phyloP scores from a whole-genome alignment of 805 yeast genomes.

The Saitoella complicata region DNA sequence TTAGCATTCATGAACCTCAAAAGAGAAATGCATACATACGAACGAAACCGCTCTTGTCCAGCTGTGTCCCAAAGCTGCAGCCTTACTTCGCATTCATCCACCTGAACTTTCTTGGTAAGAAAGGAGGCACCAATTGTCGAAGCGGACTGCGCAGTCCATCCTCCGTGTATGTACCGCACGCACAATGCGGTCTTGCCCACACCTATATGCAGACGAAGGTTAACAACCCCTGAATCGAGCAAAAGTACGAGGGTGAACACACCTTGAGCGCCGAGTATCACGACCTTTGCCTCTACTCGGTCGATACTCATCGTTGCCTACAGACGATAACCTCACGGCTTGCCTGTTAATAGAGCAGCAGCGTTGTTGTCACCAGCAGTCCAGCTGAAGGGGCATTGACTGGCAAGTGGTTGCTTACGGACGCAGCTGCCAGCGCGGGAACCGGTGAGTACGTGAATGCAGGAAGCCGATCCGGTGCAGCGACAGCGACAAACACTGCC shows the following conservation, averaged over 20 bases:
- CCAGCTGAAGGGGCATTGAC: no score
- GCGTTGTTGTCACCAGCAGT: no score
- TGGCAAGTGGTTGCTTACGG: no score
- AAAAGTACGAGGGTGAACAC: constrained; percentile 1
- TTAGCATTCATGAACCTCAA: no score
- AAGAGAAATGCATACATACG: constrained; percentile 18
- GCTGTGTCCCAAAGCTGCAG: constrained; percentile 84
- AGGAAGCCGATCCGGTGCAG: no score
- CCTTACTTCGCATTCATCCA: constrained; percentile 21
- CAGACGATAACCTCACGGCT: no score
- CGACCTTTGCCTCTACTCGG: constrained; percentile 21
- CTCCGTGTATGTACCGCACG: constrained; percentile 20
- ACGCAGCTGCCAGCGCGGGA: no score
- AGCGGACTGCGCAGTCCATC: constrained; percentile 7
- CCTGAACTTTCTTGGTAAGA: constrained; percentile 20
- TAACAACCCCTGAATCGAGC: no score
- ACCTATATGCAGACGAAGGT: constrained; percentile 9
- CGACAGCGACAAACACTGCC: no score
- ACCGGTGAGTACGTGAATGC: no score
- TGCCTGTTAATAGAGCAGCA: no score
- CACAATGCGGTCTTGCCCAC: constrained; percentile 24
- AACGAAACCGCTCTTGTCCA: constrained; percentile 91
- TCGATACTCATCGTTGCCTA: no score
- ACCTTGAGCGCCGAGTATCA: constrained; percentile 23
- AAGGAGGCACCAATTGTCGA: constrained; percentile 23